Conservation (phyloP, 305 asterid species). For the Rubia peregrina region DNA sequence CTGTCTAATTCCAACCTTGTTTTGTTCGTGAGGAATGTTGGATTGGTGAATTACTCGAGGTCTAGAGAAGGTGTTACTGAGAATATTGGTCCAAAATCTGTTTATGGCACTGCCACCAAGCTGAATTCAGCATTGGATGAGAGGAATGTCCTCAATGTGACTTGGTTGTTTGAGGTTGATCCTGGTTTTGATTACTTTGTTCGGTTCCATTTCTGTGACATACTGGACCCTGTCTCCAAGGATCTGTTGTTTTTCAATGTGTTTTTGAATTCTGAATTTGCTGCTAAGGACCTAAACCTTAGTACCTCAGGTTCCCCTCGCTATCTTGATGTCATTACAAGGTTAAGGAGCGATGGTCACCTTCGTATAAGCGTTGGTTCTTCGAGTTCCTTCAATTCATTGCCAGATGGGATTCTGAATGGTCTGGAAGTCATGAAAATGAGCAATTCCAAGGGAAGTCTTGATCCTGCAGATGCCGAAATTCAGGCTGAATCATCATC, state of each 20-base stretch:
- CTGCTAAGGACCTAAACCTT: constrained; percentile 25
- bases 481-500: background rate
- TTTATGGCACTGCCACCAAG: constrained; percentile 28
- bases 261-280: constrained; percentile 22
- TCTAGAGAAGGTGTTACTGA: constrained; percentile 10
- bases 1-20: constrained; percentile 16
- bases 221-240: constrained; percentile 6
- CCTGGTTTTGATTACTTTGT: constrained; percentile 34
- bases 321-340: constrained; percentile 24
- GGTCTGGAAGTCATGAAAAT: constrained; percentile 43
- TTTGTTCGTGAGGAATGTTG: constrained; percentile 6
- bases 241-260: constrained; percentile 22
- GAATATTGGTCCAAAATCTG: constrained; percentile 27
- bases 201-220: constrained; percentile 34
- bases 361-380: constrained; percentile 29
- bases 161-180: constrained; percentile 32
- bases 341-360: background rate
- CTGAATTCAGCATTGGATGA: constrained; percentile 17
- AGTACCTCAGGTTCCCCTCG: constrained; percentile 23
- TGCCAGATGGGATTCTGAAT: constrained; percentile 30
- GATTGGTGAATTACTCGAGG: constrained; percentile 22
- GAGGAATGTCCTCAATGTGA: constrained; percentile 12
- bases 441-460: constrained; percentile 27
- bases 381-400: constrained; percentile 6
- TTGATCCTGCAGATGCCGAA: constrained; percentile 26